Evolutionary conservation across 805 yeast genomes (phyloP), one percentile per base, ranked within the genome.

Genomic region (Jamesozyma gamospora): DNA sequence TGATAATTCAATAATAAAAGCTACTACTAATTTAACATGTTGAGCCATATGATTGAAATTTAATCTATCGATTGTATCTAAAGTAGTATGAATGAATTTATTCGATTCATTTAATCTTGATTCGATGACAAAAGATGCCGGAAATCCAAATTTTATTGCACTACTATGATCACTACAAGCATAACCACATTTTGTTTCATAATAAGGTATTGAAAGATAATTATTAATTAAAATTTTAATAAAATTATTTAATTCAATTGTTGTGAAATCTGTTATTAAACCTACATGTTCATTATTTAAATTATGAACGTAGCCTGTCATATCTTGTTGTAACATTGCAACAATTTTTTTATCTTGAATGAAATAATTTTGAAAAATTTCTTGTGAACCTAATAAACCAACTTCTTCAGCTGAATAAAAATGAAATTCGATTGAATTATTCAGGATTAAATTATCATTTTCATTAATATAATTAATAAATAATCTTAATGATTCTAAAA

Each of bases 361-460:
- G 53, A 82, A 82, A 19, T 63, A 58, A 10, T 42, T 32, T 9
- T 72, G 60, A 58, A 83, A 84, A 10, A 90, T 74, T 45, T 83
- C 95, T 46, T 76, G 70, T 4, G 95, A 85, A 1, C 97, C 97
- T 39, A 84, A 66, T 41, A 85, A 65, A 0, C 96, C 96, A 44
- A 85, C 87, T 68, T 90, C 97, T 65, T 90, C 97, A 1, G 95
- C 97, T 21, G 94, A 75, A 65, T 86, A 90, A 70, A 86, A 90
- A 63, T 90, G 97, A 66, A 90, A 88, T 58, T 90, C 95, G 15
- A 90, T 62, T 0, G 94, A 75, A 61, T 86, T 84, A 32, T 71
- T 63, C 12, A 88, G 86, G 42, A 62, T 51, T 8, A 21, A 8
- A 48, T 70, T 70, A 0, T 66, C 58, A 28, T 42, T 37, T 4